These are phyloP conservation scores for Vigna trinervia DNA, from an alignment of 306 rosid genomes.

Conservation along the genomic window DNA sequence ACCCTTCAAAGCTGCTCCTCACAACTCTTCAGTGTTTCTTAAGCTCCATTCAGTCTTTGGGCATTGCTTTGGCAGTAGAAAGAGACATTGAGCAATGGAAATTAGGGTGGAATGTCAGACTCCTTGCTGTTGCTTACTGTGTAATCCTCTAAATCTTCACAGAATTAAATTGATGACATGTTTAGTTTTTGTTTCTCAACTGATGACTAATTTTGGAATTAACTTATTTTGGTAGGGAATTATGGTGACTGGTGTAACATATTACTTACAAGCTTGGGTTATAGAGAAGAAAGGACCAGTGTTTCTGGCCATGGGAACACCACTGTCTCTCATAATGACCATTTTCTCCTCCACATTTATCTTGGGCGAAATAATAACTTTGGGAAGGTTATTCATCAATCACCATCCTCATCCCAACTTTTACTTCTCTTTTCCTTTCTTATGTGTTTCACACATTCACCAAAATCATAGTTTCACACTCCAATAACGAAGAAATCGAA, in stretches of 20 bases:
- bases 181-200: background rate
- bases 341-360: slow-evolving; percentile 61
- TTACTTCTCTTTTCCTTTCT: background rate
- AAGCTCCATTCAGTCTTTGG: slow-evolving; percentile 71
- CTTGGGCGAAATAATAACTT: slow-evolving; percentile 63
- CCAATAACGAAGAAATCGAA: too few species aligned
- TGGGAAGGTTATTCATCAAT: slow-evolving; percentile 70
- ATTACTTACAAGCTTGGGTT: slow-evolving; percentile 82
- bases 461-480: too few species aligned
- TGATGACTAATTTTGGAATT: slow-evolving; percentile 10
- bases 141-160: slow-evolving; percentile 51
- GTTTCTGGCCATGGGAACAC: slow-evolving; percentile 84
- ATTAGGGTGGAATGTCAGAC: slow-evolving; percentile 74
- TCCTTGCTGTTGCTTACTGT: slow-evolving; percentile 71
- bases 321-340: slow-evolving; percentile 70
- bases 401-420: background rate
- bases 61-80: slow-evolving; percentile 68
- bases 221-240: slow-evolving; percentile 60
- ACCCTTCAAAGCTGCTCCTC: slow-evolving; percentile 77
- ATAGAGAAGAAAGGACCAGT: slow-evolving; percentile 89
- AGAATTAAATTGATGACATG: slow-evolving; percentile 15
- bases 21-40: slow-evolving; percentile 71
- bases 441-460: background rate
- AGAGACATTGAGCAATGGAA: slow-evolving; percentile 77
- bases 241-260: slow-evolving; percentile 80